Conservation (phyloP, 164 flowering plant genomes). For the Tetrastigma voinierianum region DNA sequence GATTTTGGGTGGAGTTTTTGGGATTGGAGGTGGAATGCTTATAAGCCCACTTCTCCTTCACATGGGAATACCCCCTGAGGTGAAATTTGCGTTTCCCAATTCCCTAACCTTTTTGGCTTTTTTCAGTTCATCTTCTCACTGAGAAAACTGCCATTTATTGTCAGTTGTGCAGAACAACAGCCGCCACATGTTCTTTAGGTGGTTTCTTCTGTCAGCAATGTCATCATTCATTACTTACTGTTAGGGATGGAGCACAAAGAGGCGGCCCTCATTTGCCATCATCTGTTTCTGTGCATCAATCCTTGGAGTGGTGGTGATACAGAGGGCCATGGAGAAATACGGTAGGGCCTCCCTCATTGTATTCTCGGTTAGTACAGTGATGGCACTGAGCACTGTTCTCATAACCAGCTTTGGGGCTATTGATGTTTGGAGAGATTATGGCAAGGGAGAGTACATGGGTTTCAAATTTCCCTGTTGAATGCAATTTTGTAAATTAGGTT, state of each 20-base stretch:
- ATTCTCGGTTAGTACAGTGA: slow-evolving; percentile 59
- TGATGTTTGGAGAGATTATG: slow-evolving; percentile 46
- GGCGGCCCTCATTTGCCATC: slow-evolving; percentile 33
- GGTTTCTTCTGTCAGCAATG: slow-evolving; percentile 70
- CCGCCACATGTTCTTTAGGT: slow-evolving; percentile 74
- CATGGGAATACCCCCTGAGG: slow-evolving; percentile 69
- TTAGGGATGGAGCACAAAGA: slow-evolving; percentile 51
- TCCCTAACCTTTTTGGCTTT: background rate
- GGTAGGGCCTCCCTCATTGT: slow-evolving; percentile 66
- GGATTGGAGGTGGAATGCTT: slow-evolving; percentile 84
- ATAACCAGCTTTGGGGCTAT: slow-evolving; percentile 56
- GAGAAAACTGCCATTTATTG: no score
- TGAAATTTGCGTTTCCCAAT: slow-evolving; percentile 24
- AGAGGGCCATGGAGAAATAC: slow-evolving; percentile 34
- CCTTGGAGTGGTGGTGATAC: slow-evolving; percentile 47
- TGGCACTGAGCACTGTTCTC: slow-evolving; percentile 62
- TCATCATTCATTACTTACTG: slow-evolving; percentile 61
- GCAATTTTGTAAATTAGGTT: background rate
- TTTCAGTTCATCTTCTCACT: background rate
- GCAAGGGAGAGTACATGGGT: slow-evolving; percentile 55
- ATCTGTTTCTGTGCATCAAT: slow-evolving; percentile 53
- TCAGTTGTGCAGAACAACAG: slow-evolving; percentile 57
- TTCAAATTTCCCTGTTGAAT: slow-evolving; percentile 55
- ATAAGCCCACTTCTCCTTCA: slow-evolving; percentile 78
- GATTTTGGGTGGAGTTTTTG: slow-evolving; percentile 61